Evolutionary conservation across 495 filamentous ascomycete genomes (phyloP), one percentile per base, ranked within the genome.

Genomic region (Talaromyces stipitatus): DNA sequence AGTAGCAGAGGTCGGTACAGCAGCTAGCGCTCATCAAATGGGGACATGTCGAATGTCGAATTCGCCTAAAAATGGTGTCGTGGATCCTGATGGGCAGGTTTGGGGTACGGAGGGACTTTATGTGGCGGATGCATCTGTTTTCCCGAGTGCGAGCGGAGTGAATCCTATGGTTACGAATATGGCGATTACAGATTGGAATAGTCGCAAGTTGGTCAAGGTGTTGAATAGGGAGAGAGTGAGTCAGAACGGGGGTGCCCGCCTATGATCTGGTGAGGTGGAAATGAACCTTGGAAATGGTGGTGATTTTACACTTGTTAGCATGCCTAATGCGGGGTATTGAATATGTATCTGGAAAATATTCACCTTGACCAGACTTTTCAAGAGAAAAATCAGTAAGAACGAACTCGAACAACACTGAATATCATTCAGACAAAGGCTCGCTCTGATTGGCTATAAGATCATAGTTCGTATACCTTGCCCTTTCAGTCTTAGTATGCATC

Each of bases 131-230:
- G 88, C 90, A 26, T 95, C 90, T 61, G 84, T 96, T 0, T 91
- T 96, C 60, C 92, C 92, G 0, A 88, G 84, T 56, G 91, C 92
- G 4, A 91, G 86, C 61, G 92, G 92, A 4, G 91, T 95, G 10
- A 96, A 96, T 67, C 92, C 91, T 3, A 96, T 96, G 92, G 73
- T 96, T 30, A 95, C 91, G 45, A 86, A 79, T 56, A 94, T 96
- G 91, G 90, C 84, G 2, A 91, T 96, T 61, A 77, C 85, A 24
- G 74, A 77, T 53, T 73, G 69, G 65, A 66, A 70, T 6, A 77
- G 74, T 64, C 66, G 62, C 10, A 72, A 72, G 29, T 56, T 77
- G 16, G 70, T 65, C 5, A 63, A 62, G 50, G 61, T 52, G 20
- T 58, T 76, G 68, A 55, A 45, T 46, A 32, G 54, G 36, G 36